phyloP scores from a whole-genome alignment of 371 early-diverging fungal genomes.

The Apophysomyces variabilis region DNA sequence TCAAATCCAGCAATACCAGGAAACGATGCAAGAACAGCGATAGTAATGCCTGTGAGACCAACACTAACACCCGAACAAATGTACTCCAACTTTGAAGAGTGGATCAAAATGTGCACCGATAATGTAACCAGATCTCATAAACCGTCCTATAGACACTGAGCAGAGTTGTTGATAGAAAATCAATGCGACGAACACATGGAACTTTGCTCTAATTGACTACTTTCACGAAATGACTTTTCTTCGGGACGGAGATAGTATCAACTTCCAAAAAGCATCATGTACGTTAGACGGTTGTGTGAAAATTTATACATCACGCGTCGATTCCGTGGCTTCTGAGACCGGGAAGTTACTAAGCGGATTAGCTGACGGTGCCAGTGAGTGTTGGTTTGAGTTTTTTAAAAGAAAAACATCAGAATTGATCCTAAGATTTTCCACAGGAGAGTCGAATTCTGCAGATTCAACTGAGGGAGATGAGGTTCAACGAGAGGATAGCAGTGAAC shows the following conservation, averaged over 20 bases:
- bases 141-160: neutral
- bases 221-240: slow-evolving; percentile 96
- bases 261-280: slow-evolving; percentile 99
- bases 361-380: slow-evolving; percentile 68
- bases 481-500: slow-evolving; percentile 50
- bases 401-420: neutral
- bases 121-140: slow-evolving; percentile 63
- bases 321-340: slow-evolving; percentile 97
- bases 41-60: slow-evolving; percentile 22
- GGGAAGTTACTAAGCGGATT: slow-evolving; percentile 91
- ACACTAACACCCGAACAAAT: slow-evolving; percentile 50
- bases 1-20: neutral
- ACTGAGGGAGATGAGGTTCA: slow-evolving; percentile 57
- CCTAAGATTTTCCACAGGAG: slow-evolving; percentile 9
- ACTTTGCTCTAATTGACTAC: slow-evolving; percentile 97
- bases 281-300: slow-evolving; percentile 99
- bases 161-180: slow-evolving; percentile 79
- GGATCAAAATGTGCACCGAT: slow-evolving; percentile 97
- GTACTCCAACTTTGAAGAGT: slow-evolving; percentile 87
- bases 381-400: neutral
- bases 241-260: slow-evolving; percentile 95
- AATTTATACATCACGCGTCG: slow-evolving; percentile 98
- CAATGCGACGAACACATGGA: slow-evolving; percentile 97
- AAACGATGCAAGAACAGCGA: neutral
- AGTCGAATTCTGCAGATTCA: slow-evolving; percentile 30